A percentile compares a stretch with the other conserved stretches of the same genome.
Conservation (phyloP, 2,329 filamentous ascomycete genomes). For the Penicillium sp. region DNA sequence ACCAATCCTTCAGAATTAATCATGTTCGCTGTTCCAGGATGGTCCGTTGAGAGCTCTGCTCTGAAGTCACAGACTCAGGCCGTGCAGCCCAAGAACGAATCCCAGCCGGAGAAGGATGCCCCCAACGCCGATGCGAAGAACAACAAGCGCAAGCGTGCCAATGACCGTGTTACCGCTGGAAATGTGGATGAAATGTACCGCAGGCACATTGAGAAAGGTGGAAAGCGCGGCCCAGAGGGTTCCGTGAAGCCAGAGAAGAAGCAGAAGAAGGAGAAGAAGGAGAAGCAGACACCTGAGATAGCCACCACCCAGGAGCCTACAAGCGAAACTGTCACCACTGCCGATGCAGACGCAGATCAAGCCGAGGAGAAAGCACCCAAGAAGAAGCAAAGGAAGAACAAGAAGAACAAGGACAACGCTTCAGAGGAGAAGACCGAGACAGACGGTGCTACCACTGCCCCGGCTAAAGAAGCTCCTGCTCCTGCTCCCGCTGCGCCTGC, state of each 20-base stretch:
- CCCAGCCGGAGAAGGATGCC: constrained; percentile 36
- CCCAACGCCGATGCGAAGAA: constrained; percentile 36
- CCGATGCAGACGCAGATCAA: constrained; percentile 25
- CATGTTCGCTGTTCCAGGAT: constrained; percentile 91
- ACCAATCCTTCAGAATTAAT: constrained; percentile 3
- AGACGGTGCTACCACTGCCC: constrained; percentile 13
- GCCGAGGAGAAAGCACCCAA: constrained; percentile 26
- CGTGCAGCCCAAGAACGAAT: constrained; percentile 64
- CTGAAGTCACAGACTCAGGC: constrained; percentile 68
- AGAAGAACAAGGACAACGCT: constrained; percentile 32
- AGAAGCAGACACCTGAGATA: constrained; percentile 27
- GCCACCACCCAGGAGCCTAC: constrained; percentile 21
- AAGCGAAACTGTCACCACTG: constrained; percentile 9
- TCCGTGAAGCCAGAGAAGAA: constrained; percentile 29
- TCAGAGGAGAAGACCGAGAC: constrained; percentile 24
- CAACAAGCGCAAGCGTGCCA: constrained; percentile 54
- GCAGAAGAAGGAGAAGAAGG: constrained; percentile 31
- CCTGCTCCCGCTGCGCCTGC: constrained; percentile 19
- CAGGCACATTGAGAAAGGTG: constrained; percentile 65
- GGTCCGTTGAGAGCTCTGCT: constrained; percentile 72
- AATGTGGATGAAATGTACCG: constrained; percentile 81
- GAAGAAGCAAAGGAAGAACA: constrained; percentile 35
- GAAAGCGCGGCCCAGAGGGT: constrained; percentile 38
- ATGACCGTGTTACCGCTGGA: constrained; percentile 57
- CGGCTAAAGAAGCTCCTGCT: constrained; percentile 13